These are phyloP conservation scores for Entomortierella chlamydospora DNA, from an alignment of 192 early-diverging fungal species.

Conservation along the genomic window DNA sequence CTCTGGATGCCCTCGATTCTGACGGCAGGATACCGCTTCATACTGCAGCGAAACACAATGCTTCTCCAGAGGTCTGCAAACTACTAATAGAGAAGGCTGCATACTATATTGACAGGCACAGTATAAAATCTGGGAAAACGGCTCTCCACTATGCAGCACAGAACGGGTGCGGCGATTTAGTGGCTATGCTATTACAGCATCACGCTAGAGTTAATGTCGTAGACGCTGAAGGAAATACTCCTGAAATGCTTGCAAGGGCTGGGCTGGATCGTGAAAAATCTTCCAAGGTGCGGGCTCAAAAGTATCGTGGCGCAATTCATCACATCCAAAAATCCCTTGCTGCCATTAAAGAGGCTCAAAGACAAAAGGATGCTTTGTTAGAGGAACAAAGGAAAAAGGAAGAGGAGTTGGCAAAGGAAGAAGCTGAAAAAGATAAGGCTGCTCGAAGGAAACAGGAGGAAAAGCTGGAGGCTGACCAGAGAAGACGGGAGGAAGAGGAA, in stretches of 20 bases:
- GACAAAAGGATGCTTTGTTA: conserved; percentile 65
- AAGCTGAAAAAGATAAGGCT: conserved; percentile 47
- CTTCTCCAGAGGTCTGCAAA: conserved; percentile 18
- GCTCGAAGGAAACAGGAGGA: conserved; percentile 57
- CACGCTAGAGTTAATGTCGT: conserved; percentile 38
- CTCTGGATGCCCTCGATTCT: conserved; percentile 48
- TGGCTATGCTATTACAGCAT: conserved; percentile 40
- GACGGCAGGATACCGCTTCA: conserved; percentile 47
- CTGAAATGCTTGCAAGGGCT: conserved; percentile 42
- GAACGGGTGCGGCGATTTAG: conserved; percentile 27
- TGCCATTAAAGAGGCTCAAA: conserved; percentile 39
- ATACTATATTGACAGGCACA: conserved; percentile 35
- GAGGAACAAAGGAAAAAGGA: conserved; percentile 60
- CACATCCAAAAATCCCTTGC: conserved; percentile 39
- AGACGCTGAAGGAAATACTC: conserved; percentile 41
- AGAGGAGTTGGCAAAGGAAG: conserved; percentile 39
- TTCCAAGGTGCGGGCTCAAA: conserved; percentile 20
- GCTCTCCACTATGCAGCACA: conserved; percentile 51
- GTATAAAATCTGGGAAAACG: conserved; percentile 27
- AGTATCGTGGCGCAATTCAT: conserved; percentile 22
- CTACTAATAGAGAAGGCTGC: conserved; percentile 40
- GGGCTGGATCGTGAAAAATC: conserved; percentile 22
- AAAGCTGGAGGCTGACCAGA: conserved; percentile 49
- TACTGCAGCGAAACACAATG: conserved; percentile 27
- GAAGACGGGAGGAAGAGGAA: conserved; percentile 53